These are phyloP conservation scores for Elsinoe necatrix DNA, from an alignment of 2,329 filamentous ascomycete genomes.

Conservation along the genomic window DNA sequence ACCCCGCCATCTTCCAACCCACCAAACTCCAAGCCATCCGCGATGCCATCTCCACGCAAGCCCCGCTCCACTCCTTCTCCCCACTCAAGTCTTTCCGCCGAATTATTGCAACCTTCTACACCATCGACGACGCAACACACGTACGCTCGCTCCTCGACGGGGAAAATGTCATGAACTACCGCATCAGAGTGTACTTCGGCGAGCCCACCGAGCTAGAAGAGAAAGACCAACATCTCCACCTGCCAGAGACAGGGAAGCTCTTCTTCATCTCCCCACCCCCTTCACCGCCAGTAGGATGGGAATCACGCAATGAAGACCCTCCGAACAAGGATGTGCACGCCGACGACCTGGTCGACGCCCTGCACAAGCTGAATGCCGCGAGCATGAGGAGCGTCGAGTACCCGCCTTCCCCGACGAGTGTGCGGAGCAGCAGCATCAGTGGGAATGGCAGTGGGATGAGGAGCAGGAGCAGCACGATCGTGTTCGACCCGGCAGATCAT, in stretches of 20 bases:
- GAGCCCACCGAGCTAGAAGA: conserved; percentile 41
- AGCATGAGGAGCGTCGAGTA: conserved; percentile 18
- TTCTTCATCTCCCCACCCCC: conserved; percentile 61
- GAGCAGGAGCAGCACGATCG: conserved; percentile 44
- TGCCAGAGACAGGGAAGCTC: conserved; percentile 51
- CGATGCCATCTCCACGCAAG: conserved; percentile 60
- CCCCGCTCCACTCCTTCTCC: conserved; percentile 66
- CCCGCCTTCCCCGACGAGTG: conserved; percentile 13
- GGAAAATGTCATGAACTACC: conserved; percentile 62
- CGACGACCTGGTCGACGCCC: conserved; percentile 50
- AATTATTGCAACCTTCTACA: conserved; percentile 71
- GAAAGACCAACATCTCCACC: conserved; percentile 40
- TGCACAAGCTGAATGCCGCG: conserved; percentile 43
- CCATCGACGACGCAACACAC: conserved; percentile 58
- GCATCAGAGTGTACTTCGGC: conserved; percentile 58
- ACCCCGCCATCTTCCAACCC: conserved; percentile 63
- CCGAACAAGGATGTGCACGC: conserved; percentile 60
- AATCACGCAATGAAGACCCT: conserved; percentile 53
- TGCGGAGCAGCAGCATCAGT: conserved; percentile 13
- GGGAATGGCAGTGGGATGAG: conserved; percentile 17
- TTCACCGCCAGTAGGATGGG: conserved; percentile 56
- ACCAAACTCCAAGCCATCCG: conserved; percentile 67
- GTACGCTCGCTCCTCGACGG: conserved; percentile 68
- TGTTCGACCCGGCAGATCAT: conserved; percentile 56
- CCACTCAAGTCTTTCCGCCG: conserved; percentile 75